Percentiles rank a stretch among this genome's conserved stretches.
phyloP scores from a whole-genome alignment of 139 green algal species.

The Micractinium sp. region DNA sequence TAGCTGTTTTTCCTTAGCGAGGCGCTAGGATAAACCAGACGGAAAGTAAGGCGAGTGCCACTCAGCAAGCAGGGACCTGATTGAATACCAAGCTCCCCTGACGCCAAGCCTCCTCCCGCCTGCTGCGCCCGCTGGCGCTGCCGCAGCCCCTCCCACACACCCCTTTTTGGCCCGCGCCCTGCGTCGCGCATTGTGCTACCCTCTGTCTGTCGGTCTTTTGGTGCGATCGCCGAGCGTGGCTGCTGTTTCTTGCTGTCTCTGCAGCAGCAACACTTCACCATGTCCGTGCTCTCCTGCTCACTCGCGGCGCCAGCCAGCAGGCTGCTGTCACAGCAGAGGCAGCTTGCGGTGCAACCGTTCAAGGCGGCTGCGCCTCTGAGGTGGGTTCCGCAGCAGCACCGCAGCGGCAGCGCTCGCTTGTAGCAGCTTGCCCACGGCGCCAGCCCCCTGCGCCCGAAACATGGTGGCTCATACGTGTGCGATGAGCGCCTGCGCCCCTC shows the following conservation, averaged over 20 bases:
- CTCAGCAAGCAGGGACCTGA: no score
- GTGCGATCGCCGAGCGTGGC: background rate
- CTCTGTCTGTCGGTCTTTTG: background rate
- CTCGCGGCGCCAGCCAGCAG: background rate
- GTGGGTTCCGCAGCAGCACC: background rate
- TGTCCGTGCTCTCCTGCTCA: background rate
- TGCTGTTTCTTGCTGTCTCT: background rate
- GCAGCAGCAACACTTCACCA: background rate
- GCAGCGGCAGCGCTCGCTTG: background rate
- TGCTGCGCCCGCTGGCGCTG: no score
- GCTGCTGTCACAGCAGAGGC: background rate
- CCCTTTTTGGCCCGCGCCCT: no score
- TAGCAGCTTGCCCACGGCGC: background rate
- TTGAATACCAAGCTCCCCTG: no score
- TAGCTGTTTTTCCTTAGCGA: no score
- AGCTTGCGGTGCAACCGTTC: background rate
- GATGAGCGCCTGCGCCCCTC: background rate
- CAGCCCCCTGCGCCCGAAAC: background rate
- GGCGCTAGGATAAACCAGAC: no score
- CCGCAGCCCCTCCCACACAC: no score
- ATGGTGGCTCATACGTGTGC: background rate
- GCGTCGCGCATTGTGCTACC: background rate
- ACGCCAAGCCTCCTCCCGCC: no score
- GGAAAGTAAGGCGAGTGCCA: no score
- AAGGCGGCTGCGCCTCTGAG: conserved; percentile 1